Evolutionary conservation across 2,329 filamentous ascomycete species (phyloP).

Genomic region (Magnaporthales sp.): DNA sequence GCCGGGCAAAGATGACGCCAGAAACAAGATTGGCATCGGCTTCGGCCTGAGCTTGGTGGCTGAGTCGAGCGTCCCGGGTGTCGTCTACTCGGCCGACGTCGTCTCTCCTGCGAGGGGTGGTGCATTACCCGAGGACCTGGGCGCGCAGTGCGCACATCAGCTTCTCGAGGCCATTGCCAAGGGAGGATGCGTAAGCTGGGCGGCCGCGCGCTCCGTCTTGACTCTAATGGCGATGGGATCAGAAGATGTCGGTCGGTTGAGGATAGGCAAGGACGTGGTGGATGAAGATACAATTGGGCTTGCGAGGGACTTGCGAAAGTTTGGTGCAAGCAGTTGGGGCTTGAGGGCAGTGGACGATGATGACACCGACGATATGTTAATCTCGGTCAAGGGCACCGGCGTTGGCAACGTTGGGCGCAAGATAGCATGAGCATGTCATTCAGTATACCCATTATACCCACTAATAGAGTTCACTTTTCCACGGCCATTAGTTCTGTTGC

Average conservation of each 20-base stretch:
- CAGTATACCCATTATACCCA: neutral
- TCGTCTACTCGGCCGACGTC: slow-evolving; percentile 82
- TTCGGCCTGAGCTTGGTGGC: slow-evolving; percentile 89
- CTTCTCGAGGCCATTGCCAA: slow-evolving; percentile 73
- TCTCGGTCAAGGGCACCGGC: slow-evolving; percentile 87
- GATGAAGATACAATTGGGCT: slow-evolving; percentile 74
- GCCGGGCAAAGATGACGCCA: slow-evolving; percentile 45
- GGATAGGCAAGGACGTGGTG: slow-evolving; percentile 72
- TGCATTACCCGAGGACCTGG: slow-evolving; percentile 81
- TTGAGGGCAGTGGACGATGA: slow-evolving; percentile 64
- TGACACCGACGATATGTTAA: slow-evolving; percentile 61
- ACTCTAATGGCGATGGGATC: slow-evolving; percentile 96
- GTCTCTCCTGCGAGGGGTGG: slow-evolving; percentile 68
- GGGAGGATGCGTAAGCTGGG: slow-evolving; percentile 71
- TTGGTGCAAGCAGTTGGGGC: slow-evolving; percentile 87
- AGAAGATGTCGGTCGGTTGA: slow-evolving; percentile 84
- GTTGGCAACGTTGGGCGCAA: slow-evolving; percentile 95
- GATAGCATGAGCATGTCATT: slow-evolving; percentile 43
- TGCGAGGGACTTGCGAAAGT: slow-evolving; percentile 77
- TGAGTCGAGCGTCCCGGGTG: slow-evolving; percentile 74
- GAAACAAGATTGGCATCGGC: slow-evolving; percentile 70
- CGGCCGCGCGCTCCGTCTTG: slow-evolving; percentile 66
- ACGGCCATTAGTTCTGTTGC: neutral
- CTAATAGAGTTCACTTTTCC: neutral
- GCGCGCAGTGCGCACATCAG: slow-evolving; percentile 80